These are phyloP conservation scores for Yamadazyma scolyti DNA, from an alignment of 805 yeast species.

Conservation along the genomic window DNA sequence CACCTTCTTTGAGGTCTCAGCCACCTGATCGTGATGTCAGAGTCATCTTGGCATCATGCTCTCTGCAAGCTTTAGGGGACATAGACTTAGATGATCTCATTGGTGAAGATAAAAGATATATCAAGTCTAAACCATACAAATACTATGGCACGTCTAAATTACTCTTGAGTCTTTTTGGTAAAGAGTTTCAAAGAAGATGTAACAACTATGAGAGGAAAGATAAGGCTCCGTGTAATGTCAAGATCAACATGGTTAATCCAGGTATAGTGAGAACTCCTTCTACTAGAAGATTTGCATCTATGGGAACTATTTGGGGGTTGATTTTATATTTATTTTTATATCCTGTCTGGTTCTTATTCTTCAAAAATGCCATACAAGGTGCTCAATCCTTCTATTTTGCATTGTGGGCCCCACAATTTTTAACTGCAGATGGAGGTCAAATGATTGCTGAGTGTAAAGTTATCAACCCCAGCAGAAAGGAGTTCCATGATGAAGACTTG, in stretches of 20 bases:
- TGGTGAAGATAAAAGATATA: slow-evolving; percentile 59
- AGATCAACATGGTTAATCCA: slow-evolving; percentile 79
- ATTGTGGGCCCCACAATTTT: slow-evolving; percentile 66
- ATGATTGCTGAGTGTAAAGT: slow-evolving; percentile 70
- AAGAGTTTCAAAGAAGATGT: slow-evolving; percentile 70
- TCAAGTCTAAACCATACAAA: slow-evolving; percentile 61
- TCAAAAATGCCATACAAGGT: slow-evolving; percentile 75
- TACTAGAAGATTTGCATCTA: slow-evolving; percentile 69
- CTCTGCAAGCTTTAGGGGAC: slow-evolving; percentile 70
- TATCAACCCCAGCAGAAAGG: slow-evolving; percentile 54
- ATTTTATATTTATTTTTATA: slow-evolving; percentile 59
- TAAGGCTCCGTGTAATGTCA: slow-evolving; percentile 64
- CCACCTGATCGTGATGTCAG: slow-evolving; percentile 95
- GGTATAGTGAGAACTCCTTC: slow-evolving; percentile 89
- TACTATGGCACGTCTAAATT: slow-evolving; percentile 82
- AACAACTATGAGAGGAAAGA: slow-evolving; percentile 62
- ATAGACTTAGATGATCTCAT: slow-evolving; percentile 62
- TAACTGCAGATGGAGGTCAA: slow-evolving; percentile 59
- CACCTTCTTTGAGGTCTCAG: slow-evolving; percentile 84
- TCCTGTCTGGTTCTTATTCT: slow-evolving; percentile 80
- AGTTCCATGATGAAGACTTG: slow-evolving; percentile 57
- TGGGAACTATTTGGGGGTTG: slow-evolving; percentile 68
- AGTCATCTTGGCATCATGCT: slow-evolving; percentile 72
- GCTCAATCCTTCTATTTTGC: slow-evolving; percentile 74
- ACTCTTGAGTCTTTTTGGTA: slow-evolving; percentile 68